phyloP scores from a whole-genome alignment of 768 basidiomycete species.

The Butyriboletus loyo region DNA sequence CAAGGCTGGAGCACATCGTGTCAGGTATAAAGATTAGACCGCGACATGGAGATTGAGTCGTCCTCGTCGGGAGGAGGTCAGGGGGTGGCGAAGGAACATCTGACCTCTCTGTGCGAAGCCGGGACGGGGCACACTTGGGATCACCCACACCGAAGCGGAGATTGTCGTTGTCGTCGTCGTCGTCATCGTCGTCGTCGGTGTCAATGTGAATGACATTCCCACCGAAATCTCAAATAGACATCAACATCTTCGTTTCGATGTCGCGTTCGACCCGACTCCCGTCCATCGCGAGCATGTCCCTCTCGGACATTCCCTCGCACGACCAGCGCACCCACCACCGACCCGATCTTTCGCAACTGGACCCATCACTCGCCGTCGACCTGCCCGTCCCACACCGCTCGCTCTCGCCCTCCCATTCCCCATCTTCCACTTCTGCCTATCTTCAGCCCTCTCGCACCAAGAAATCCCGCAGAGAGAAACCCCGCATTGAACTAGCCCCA shows the following conservation, averaged over 20 bases:
- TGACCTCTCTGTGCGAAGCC: too few relatives aligned
- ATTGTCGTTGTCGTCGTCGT: background rate
- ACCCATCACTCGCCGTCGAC: background rate
- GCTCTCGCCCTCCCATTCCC: background rate
- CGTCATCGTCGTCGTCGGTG: background rate
- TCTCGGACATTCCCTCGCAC: constrained; percentile 5
- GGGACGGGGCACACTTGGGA: background rate
- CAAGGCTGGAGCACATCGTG: background rate
- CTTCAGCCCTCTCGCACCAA: constrained; percentile 5
- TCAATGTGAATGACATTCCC: background rate
- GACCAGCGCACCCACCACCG: background rate
- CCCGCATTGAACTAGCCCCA: constrained; percentile 63
- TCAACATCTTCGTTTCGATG: constrained; percentile 5
- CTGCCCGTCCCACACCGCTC: background rate
- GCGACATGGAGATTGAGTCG: background rate
- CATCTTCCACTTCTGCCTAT: background rate
- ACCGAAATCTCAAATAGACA: constrained; percentile 14
- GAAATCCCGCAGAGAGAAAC: constrained; percentile 52
- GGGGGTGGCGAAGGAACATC: background rate
- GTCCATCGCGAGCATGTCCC: constrained; percentile 20
- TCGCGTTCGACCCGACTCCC: background rate
- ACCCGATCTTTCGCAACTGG: background rate
- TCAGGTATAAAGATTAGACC: background rate
- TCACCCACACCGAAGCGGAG: background rate
- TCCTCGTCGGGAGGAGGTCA: background rate